These are phyloP conservation scores for Climacium dendroides DNA, from an alignment of 225 moss, liverwort and hornwort genomes.

Conservation along the genomic window DNA sequence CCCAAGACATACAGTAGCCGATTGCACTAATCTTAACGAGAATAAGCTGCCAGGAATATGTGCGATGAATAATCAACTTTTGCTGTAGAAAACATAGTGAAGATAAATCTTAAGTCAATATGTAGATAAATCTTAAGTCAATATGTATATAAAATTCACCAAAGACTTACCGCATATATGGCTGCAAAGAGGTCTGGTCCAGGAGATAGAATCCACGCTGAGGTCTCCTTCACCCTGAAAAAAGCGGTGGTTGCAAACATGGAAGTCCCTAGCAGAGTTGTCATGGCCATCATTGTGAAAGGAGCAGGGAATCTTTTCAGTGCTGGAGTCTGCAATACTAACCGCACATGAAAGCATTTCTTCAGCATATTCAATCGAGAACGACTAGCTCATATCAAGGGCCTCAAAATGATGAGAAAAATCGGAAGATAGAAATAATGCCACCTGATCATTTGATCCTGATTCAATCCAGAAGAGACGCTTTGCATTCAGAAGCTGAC, in stretches of 20 bases:
- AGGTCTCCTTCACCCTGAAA: conserved; percentile 26
- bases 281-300: conserved; percentile 38
- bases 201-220: conserved; percentile 42
- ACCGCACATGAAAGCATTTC: not conserved
- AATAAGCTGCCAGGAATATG: not conserved
- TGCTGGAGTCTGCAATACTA: conserved; percentile 16
- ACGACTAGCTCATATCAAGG: not conserved
- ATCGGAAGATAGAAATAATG: not conserved
- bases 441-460: not conserved
- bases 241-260: conserved; percentile 37
- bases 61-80: not conserved
- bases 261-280: conserved; percentile 27
- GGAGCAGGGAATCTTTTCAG: conserved; percentile 65
- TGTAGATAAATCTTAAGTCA: not conserved
- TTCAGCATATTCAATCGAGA: not conserved
- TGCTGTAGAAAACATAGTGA: not conserved
- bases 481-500: not conserved
- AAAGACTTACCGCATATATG: conserved; percentile 41
- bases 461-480: not conserved
- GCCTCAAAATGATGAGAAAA: not conserved
- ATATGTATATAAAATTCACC: not conserved
- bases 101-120: not conserved
- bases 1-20: not conserved
- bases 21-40: not conserved
- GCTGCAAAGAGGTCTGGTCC: conserved; percentile 43